Evolutionary conservation across 1,284 basidiomycete genomes (phyloP), one percentile per base, ranked within the genome.

Genomic region (Austroboletus novae-zelandiae): DNA sequence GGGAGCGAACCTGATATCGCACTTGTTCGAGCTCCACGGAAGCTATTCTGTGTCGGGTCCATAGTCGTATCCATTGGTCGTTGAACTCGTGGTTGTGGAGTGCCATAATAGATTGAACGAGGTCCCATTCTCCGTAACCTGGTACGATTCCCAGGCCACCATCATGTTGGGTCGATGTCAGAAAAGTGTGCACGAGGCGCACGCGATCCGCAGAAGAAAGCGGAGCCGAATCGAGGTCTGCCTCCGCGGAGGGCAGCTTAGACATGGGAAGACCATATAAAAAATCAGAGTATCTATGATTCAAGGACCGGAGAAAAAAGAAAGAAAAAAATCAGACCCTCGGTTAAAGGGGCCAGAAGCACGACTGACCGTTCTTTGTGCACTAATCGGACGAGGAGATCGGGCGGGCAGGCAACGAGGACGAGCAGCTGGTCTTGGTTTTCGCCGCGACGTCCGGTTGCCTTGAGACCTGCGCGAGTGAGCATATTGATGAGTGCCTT

Each of bases 61-160:
- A 65, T 18, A 58, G 34, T 25, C 55, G 65, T 55, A 71, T 65
- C 69, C 67, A 69, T 15, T 65, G 56, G 2, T 86, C 77, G 61
- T 94, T 91, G 69, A 89, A 91, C 31, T 78, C 71, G 36, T 82
- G 80, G 66, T 96, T 87, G 59, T 96, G 94, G n/a, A 96, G 74
- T 4, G 84, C 81, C 71, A 91, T 82, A 45, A 95, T 79, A 25
- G 82, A 83, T 60, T 91, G 84, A 18, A 96, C 80, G 45, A 88
- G 81, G 50, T 84, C 76, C 90, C 91, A 96, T 45, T 83, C 78
- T 20, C 78, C 71, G 20, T 81, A 74, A 15, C 78, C 81, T 1
- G 89, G 86, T 8, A 83, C 81, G 47, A 95, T 82, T 1, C 89
- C 91, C 2, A 94, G 78, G 3, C 91, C 91, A 13, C 89, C 86